Evolutionary conservation across 2,329 filamentous ascomycete genomes (phyloP).

Genomic region (Neoascochyta sp.): DNA sequence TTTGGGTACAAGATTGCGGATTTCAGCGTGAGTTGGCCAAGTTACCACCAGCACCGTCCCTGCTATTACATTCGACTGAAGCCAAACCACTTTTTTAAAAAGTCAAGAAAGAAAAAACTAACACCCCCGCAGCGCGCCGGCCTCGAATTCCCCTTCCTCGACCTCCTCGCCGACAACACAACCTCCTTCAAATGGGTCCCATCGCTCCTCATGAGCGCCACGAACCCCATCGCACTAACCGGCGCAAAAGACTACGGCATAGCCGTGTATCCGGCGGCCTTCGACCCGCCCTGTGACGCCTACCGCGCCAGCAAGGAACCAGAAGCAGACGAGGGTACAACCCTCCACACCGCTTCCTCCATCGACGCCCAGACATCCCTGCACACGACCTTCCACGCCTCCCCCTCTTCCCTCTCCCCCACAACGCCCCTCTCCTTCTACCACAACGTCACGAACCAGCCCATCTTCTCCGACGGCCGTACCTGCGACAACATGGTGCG

Average conservation of each 20-base stretch:
- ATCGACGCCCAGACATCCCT: constrained; percentile 11
- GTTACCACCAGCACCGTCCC: constrained; percentile 6
- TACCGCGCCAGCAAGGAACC: too few relatives aligned
- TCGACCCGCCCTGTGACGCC: constrained; percentile 51
- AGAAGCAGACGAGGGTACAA: too few relatives aligned
- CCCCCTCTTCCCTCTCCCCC: constrained; percentile 16
- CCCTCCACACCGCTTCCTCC: constrained; percentile 18
- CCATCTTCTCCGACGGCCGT: constrained; percentile 43
- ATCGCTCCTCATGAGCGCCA: constrained; percentile 47
- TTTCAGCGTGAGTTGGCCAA: constrained; percentile 44
- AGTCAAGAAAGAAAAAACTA: constrained; percentile 5
- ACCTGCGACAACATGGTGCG: constrained; percentile 46
- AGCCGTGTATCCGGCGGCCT: constrained; percentile 41
- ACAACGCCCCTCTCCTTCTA: constrained; percentile 42
- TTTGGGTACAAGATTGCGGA: constrained; percentile 45
- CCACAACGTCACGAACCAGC: constrained; percentile 55
- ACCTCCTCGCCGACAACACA: constrained; percentile 49
- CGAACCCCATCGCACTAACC: constrained; percentile 43
- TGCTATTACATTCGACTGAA: too few relatives aligned
- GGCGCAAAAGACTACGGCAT: constrained; percentile 50
- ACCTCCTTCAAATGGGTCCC: constrained; percentile 53
- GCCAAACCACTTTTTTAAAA: too few relatives aligned
- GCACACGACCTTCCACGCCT: constrained; percentile 1
- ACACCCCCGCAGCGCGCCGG: constrained; percentile 44
- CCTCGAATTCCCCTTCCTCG: constrained; percentile 56